Percentiles rank a stretch among this genome's conserved stretches.
Conservation (phyloP, 768 basidiomycete genomes). For the Infundibulicybe gibba region DNA sequence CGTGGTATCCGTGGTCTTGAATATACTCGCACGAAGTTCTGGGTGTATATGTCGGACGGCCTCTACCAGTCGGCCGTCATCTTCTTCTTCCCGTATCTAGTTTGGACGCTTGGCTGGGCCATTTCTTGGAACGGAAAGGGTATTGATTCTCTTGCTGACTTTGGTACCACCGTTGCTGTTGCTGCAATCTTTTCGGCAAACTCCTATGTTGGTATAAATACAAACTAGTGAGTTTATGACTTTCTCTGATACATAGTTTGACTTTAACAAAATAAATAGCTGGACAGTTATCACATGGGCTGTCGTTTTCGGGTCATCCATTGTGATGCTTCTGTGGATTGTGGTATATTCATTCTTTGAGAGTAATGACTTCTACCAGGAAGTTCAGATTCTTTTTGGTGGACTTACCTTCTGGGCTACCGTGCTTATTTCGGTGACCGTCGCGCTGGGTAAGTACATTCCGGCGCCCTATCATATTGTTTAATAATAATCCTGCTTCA, state of each 20-base stretch:
- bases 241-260: constrained; percentile 6
- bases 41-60: constrained; percentile 93
- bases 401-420: constrained; percentile 84
- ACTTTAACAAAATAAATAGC: constrained; percentile 29
- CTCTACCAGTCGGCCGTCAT: constrained; percentile 88
- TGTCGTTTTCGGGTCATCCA: constrained; percentile 71
- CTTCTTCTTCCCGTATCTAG: constrained; percentile 81
- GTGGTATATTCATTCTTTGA: constrained; percentile 82
- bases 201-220: constrained; percentile 86
- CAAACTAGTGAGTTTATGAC: constrained; percentile 68
- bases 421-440: constrained; percentile 60
- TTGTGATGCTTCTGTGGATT: constrained; percentile 87
- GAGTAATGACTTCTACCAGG: constrained; percentile 68
- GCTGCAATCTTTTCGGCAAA: constrained; percentile 89
- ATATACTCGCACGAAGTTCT: constrained; percentile 90
- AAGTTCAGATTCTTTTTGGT: constrained; percentile 71
- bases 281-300: constrained; percentile 88
- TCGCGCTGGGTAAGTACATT: constrained; percentile 64
- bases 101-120: constrained; percentile 62
- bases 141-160: constrained; percentile 79
- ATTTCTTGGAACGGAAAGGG: constrained; percentile 76
- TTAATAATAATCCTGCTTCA: constrained; percentile 19
- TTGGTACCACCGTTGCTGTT: constrained; percentile 89
- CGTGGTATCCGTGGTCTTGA: constrained; percentile 92
- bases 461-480: neutral